These are phyloP conservation scores for Tylopilus sp. DNA, from an alignment of 1,284 basidiomycete species.

Conservation along the genomic window DNA sequence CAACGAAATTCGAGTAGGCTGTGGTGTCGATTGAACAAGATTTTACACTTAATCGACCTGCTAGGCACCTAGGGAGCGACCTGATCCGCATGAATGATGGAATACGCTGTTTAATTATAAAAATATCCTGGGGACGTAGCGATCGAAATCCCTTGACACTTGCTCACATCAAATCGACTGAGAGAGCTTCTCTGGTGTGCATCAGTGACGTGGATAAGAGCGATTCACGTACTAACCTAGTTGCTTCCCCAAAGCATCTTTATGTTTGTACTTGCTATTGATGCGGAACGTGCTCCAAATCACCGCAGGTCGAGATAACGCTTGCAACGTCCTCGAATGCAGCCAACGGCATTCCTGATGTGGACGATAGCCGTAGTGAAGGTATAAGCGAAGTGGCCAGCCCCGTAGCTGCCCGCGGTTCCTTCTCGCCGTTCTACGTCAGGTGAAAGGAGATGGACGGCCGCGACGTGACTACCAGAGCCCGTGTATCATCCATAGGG, in stretches of 20 bases:
- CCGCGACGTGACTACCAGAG: conserved; percentile 10
- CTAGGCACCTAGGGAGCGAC: conserved; percentile 11
- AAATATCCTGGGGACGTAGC: background rate
- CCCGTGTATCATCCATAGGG: conserved; percentile 11
- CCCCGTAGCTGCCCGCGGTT: conserved; percentile 4
- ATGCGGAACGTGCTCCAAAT: conserved; percentile 12
- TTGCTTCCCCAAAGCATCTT: background rate
- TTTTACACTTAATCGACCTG: conserved; percentile 2
- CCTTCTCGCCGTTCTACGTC: conserved; percentile 13
- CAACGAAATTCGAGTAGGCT: background rate
- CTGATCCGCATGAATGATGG: conserved; percentile 25
- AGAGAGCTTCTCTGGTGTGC: conserved; percentile 3
- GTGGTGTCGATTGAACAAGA: background rate
- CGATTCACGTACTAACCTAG: conserved; percentile 15
- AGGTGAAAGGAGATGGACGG: conserved; percentile 13
- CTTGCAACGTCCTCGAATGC: background rate
- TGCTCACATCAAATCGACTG: conserved; percentile 1
- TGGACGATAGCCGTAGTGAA: conserved; percentile 10
- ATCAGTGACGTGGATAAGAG: conserved; percentile 6
- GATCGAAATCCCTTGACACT: conserved; percentile 8
- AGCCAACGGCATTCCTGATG: conserved; percentile 4
- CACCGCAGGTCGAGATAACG: conserved; percentile 11
- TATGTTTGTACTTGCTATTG: conserved; percentile 6
- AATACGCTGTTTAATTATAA: conserved; percentile 5
- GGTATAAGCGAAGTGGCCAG: conserved; percentile 13